Evolutionary conservation across 208 protist genomes (phyloP).

Genomic region (Vickermania ingenoplastis): DNA sequence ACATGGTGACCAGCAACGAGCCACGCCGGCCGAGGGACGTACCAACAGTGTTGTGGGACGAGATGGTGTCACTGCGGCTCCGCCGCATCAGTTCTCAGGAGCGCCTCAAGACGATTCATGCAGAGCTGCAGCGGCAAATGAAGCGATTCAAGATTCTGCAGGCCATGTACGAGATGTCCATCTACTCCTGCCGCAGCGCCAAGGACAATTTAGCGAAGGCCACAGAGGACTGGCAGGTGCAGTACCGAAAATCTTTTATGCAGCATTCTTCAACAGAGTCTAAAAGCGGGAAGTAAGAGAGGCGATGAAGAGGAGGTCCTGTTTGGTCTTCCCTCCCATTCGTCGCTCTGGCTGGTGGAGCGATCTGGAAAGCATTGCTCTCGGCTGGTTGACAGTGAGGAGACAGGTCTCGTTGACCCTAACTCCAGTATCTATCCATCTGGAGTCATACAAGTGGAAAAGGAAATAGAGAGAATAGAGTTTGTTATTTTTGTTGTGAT

Average conservation of each 20-base stretch:
- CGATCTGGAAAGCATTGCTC: too few species aligned
- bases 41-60: conserved; percentile 30
- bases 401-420: too few species aligned
- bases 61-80: conserved; percentile 23
- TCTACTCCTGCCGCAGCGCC: conserved; percentile 24
- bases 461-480: too few species aligned
- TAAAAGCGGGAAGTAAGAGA: too few species aligned
- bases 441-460: too few species aligned
- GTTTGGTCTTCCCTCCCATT: too few species aligned
- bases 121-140: conserved; percentile 17
- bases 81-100: conserved; percentile 21
- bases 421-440: too few species aligned
- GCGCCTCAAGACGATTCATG: conserved; percentile 10
- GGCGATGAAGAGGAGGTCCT: too few species aligned
- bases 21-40: conserved; percentile 18
- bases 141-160: conserved; percentile 32
- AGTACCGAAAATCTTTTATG: not conserved
- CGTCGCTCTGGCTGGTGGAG: too few species aligned
- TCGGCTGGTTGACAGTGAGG: too few species aligned
- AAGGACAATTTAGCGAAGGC: conserved; percentile 6
- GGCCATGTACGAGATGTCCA: conserved; percentile 26
- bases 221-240: not conserved
- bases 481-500: too few species aligned
- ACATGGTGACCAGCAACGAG: not conserved
- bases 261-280: too few species aligned